phyloP scores from a whole-genome alignment of 2,329 filamentous ascomycete species.

The Diplodia intermedia region DNA sequence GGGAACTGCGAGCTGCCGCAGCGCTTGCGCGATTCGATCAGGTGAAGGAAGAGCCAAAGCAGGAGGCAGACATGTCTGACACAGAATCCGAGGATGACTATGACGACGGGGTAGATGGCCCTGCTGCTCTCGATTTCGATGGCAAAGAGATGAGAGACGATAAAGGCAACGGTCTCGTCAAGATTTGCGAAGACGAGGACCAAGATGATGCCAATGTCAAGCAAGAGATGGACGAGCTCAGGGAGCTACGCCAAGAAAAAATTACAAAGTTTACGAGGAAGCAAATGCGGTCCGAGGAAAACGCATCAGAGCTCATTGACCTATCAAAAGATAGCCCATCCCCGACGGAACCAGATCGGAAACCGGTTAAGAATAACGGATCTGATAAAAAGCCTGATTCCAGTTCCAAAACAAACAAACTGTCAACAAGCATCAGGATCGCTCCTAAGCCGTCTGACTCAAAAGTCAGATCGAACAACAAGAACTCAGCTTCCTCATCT shows the following conservation, averaged over 20 bases:
- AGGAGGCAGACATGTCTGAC: slow-evolving; percentile 39
- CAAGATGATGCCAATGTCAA: slow-evolving; percentile 47
- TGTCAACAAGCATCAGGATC: background rate
- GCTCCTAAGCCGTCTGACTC: background rate
- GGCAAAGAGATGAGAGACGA: slow-evolving; percentile 70
- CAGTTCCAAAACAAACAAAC: background rate
- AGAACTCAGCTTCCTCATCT: background rate
- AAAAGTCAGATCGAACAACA: background rate
- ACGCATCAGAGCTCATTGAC: slow-evolving; percentile 7
- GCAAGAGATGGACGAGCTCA: slow-evolving; percentile 75
- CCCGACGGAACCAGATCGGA: background rate
- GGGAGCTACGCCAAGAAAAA: slow-evolving; percentile 47
- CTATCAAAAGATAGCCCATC: slow-evolving; percentile 15
- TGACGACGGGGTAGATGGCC: slow-evolving; percentile 47
- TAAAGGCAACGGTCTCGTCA: slow-evolving; percentile 71
- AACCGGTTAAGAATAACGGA: background rate
- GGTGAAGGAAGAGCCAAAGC: slow-evolving; percentile 55
- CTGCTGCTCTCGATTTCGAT: slow-evolving; percentile 69
- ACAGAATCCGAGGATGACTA: slow-evolving; percentile 44
- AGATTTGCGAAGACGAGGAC: slow-evolving; percentile 62
- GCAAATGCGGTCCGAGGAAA: slow-evolving; percentile 9
- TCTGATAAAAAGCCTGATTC: background rate
- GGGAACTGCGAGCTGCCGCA: slow-evolving; percentile 78
- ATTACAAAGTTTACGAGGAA: slow-evolving; percentile 6
- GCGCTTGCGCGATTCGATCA: slow-evolving; percentile 75